A percentile compares a stretch with the other conserved stretches of the same genome.
These are phyloP conservation scores for Pythium phragmiticola DNA, from an alignment of 352 stramenopile species.

Conservation along the genomic window DNA sequence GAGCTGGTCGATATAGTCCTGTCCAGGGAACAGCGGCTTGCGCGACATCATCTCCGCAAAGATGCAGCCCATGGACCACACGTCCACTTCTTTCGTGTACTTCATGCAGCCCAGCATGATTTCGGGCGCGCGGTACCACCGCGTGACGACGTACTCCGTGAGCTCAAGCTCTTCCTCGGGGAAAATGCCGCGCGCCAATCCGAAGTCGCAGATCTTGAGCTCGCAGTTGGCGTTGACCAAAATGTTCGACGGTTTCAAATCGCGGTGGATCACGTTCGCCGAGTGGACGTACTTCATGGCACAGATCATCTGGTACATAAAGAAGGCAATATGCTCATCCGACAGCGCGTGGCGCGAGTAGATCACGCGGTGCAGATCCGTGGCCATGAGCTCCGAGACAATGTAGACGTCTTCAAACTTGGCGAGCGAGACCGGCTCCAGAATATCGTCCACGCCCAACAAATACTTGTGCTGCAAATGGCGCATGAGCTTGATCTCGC, in stretches of 20 bases:
- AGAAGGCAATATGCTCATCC: conserved; percentile 88
- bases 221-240: conserved; percentile 95
- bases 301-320: conserved; percentile 90
- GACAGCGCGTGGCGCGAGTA: conserved; percentile 84
- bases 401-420: conserved; percentile 91
- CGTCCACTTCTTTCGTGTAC: conserved; percentile 87
- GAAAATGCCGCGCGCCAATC: conserved; percentile 85
- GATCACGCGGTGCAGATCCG: conserved; percentile 88
- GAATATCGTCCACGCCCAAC: conserved; percentile 74
- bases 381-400: conserved; percentile 90
- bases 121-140: conserved; percentile 67
- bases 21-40: conserved; percentile 97
- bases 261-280: conserved; percentile 93
- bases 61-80: conserved; percentile 98
- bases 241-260: conserved; percentile 98
- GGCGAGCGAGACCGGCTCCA: conserved; percentile 56
- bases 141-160: conserved; percentile 85
- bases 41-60: conserved; percentile 98
- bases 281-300: conserved; percentile 93
- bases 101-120: conserved; percentile 87
- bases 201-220: conserved; percentile 93
- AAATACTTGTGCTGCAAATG: conserved; percentile 92
- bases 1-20: conserved; percentile 94
- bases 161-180: conserved; percentile 64
- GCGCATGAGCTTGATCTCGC: conserved; percentile 94